Percentiles rank a stretch among this genome's conserved stretches.
Evolutionary conservation across 1,284 basidiomycete genomes (phyloP).

Genomic region (Leccinum olivaceoglutinosum): DNA sequence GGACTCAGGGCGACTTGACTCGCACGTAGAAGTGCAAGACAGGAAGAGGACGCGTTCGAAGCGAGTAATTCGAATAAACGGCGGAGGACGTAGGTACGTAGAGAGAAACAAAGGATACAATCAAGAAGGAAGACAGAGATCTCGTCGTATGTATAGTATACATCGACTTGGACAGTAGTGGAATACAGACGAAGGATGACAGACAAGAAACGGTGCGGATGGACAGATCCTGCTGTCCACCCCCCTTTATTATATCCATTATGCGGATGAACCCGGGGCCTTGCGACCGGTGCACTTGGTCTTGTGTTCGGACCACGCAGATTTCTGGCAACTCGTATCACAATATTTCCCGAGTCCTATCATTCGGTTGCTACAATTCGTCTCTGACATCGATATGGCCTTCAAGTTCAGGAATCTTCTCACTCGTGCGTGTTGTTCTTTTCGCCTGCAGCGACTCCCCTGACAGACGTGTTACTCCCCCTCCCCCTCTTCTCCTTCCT

Average conservation of each 20-base stretch:
- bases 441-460: no score
- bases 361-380: no score
- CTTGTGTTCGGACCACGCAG: conserved; percentile 46
- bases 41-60: conserved; percentile 60
- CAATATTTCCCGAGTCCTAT: conserved; percentile 32
- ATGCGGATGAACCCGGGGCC: neutral
- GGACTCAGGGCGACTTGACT: neutral
- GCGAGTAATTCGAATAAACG: conserved; percentile 52
- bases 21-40: conserved; percentile 44
- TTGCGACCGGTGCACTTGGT: conserved; percentile 30
- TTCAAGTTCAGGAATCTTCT: no score
- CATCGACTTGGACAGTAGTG: conserved; percentile 2
- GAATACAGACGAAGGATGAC: neutral
- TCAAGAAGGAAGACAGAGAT: neutral
- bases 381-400: no score
- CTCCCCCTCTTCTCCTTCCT: no score
- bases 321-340: conserved; percentile 44
- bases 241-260: neutral
- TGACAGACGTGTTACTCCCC: no score
- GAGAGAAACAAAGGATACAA: neutral
- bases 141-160: conserved; percentile 4
- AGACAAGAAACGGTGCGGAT: neutral
- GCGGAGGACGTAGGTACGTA: conserved; percentile 34
- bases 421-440: no score
- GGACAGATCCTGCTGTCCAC: conserved; percentile 3